A percentile compares a stretch with the other conserved stretches of the same genome.
Evolutionary conservation across 768 basidiomycete species (phyloP).

Genomic region (Lactarius psammicola): DNA sequence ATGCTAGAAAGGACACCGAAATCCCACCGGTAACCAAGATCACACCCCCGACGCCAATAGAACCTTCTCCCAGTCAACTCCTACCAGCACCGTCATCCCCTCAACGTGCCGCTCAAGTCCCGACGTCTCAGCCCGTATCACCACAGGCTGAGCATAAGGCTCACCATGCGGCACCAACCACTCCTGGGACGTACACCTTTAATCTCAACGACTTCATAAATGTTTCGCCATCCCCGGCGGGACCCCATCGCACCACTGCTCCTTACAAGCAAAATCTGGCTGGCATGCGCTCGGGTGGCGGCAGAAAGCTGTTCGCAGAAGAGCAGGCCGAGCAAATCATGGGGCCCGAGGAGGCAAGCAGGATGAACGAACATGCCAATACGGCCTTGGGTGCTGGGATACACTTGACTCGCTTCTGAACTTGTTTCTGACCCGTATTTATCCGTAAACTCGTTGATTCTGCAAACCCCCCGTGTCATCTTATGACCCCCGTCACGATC

Average conservation of each 20-base stretch:
- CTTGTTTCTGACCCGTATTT: slow-evolving; percentile 15
- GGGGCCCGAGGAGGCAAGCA: slow-evolving; percentile 20
- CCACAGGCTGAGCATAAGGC: slow-evolving; percentile 20
- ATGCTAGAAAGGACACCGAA: not conserved
- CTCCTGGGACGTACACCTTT: slow-evolving; percentile 29
- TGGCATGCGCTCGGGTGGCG: slow-evolving; percentile 26
- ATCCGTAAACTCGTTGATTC: slow-evolving; percentile 26
- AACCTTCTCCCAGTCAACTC: slow-evolving; percentile 17
- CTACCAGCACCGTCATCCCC: slow-evolving; percentile 24
- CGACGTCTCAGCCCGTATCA: slow-evolving; percentile 17
- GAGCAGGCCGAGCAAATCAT: slow-evolving; percentile 25
- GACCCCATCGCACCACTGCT: slow-evolving; percentile 19
- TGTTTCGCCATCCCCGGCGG: slow-evolving; percentile 30
- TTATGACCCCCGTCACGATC: slow-evolving; percentile 28
- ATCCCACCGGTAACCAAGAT: slow-evolving; percentile 21
- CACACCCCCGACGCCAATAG: slow-evolving; percentile 29
- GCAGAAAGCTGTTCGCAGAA: slow-evolving; percentile 29
- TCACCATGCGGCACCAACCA: slow-evolving; percentile 23
- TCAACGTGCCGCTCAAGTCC: slow-evolving; percentile 6
- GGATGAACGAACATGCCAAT: slow-evolving; percentile 20
- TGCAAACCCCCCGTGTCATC: slow-evolving; percentile 20
- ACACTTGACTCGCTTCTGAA: slow-evolving; percentile 27
- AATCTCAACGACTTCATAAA: slow-evolving; percentile 32
- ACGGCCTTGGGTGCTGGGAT: slow-evolving; percentile 29
- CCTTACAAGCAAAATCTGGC: slow-evolving; percentile 26